These are phyloP conservation scores for Discostella stelligeroides DNA, from an alignment of 108 stramenopile species.

Conservation along the genomic window DNA sequence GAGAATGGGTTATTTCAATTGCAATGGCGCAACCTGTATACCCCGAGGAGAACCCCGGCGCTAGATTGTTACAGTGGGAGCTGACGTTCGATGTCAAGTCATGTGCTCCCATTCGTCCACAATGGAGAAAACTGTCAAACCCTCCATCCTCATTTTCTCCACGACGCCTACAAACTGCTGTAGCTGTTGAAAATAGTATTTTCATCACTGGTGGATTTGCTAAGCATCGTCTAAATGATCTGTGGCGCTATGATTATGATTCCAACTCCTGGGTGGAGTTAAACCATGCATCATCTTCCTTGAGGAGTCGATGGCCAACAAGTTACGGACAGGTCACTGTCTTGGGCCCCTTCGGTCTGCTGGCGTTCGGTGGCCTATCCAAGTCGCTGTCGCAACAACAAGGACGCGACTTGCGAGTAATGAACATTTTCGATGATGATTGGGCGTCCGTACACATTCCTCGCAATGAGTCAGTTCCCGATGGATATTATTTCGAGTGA, in stretches of 20 bases:
- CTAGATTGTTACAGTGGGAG: conserved; percentile 29
- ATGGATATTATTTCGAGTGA: background rate
- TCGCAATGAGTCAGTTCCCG: background rate
- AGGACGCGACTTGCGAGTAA: conserved; percentile 23
- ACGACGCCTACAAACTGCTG: conserved; percentile 28
- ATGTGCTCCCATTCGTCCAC: conserved; percentile 13
- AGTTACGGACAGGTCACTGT: conserved; percentile 19
- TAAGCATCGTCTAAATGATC: conserved; percentile 19
- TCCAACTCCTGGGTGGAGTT: conserved; percentile 26
- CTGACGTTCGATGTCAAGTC: conserved; percentile 23
- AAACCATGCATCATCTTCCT: conserved; percentile 2
- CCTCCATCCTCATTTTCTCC: conserved; percentile 19
- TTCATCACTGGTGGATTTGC: conserved; percentile 35
- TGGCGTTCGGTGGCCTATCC: conserved; percentile 30
- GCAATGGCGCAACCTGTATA: background rate
- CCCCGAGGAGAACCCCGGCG: background rate
- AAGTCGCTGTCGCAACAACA: background rate
- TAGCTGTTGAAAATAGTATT: conserved; percentile 36
- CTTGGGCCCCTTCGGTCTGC: conserved; percentile 33
- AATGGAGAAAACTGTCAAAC: conserved; percentile 26
- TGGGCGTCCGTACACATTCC: conserved; percentile 21
- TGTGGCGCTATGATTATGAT: conserved; percentile 46
- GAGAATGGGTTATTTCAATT: conserved; percentile 35
- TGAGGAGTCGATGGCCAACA: background rate
- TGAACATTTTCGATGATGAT: conserved; percentile 24